phyloP scores from a whole-genome alignment of 805 yeast genomes.

The Tetrapisispora taiwanensis region DNA sequence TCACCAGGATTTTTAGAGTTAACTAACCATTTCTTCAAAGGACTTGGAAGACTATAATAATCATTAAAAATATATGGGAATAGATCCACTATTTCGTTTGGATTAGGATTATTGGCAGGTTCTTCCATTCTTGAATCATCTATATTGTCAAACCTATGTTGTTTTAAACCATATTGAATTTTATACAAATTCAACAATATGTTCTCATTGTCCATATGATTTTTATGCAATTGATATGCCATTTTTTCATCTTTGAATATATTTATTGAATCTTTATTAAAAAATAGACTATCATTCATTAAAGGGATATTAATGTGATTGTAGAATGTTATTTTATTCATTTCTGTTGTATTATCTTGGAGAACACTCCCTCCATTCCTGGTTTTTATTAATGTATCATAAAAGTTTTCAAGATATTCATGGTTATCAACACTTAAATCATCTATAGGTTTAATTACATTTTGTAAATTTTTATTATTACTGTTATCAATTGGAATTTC shows the following conservation, averaged over 20 bases:
- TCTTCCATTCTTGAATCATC: neutral
- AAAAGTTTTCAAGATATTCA: slow-evolving; percentile 1
- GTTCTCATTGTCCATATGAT: neutral
- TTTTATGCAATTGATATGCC: neutral
- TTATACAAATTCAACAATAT: neutral
- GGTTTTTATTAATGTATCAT: too few relatives aligned
- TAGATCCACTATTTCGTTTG: neutral
- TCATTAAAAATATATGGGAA: neutral
- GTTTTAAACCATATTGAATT: neutral
- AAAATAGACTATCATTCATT: neutral
- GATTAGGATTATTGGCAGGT: neutral
- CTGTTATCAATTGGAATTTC: neutral
- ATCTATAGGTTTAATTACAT: neutral
- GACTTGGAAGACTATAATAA: neutral
- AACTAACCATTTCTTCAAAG: neutral
- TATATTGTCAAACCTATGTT: neutral
- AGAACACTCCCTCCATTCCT: too few relatives aligned
- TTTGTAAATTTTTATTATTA: too few relatives aligned
- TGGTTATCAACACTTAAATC: slow-evolving; percentile 3
- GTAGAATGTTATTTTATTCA: neutral
- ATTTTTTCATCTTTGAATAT: too few relatives aligned
- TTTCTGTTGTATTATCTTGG: too few relatives aligned
- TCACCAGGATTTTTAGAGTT: too few relatives aligned
- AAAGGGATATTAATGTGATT: neutral
- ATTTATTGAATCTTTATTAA: neutral